Percentiles rank a stretch among this genome's conserved stretches.
Conservation (phyloP, 2,329 filamentous ascomycete genomes). For the Lecanicillium sp. region DNA sequence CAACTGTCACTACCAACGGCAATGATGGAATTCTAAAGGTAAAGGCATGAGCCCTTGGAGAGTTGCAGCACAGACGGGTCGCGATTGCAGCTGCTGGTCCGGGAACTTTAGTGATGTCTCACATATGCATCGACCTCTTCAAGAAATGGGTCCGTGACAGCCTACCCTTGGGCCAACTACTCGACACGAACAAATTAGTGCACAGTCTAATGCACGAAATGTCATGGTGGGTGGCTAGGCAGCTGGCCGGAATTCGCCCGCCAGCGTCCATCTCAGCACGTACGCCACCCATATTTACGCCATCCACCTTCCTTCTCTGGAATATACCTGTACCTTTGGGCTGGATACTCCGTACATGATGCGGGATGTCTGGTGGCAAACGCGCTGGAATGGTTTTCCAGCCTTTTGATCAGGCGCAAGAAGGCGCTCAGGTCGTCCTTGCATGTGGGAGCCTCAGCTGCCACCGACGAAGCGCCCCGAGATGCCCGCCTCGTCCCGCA, state of each 20-base stretch:
- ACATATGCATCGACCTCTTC: background rate
- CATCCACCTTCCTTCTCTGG: background rate
- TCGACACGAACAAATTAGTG: background rate
- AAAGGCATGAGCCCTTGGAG: background rate
- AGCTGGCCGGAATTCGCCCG: constrained; percentile 1
- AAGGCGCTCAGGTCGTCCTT: too few species aligned
- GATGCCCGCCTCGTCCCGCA: too few species aligned
- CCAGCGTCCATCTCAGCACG: background rate
- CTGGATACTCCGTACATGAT: background rate
- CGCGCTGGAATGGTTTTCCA: too few species aligned
- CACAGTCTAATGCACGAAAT: constrained; percentile 8
- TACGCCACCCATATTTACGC: background rate
- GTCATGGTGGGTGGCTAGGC: background rate
- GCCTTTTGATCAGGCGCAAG: too few species aligned
- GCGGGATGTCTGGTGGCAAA: background rate
- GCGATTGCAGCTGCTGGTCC: background rate
- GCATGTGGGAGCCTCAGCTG: too few species aligned
- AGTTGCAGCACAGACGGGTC: background rate
- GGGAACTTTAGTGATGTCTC: background rate
- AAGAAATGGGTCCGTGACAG: too few species aligned
- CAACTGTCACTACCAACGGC: too few species aligned
- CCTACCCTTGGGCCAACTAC: background rate
- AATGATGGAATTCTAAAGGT: background rate
- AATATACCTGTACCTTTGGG: background rate
- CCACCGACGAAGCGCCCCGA: too few species aligned